Percentiles rank a stretch among this genome's conserved stretches.
These are phyloP conservation scores for Yamadazyma sp. DNA, from an alignment of 805 yeast species.

Conservation along the genomic window DNA sequence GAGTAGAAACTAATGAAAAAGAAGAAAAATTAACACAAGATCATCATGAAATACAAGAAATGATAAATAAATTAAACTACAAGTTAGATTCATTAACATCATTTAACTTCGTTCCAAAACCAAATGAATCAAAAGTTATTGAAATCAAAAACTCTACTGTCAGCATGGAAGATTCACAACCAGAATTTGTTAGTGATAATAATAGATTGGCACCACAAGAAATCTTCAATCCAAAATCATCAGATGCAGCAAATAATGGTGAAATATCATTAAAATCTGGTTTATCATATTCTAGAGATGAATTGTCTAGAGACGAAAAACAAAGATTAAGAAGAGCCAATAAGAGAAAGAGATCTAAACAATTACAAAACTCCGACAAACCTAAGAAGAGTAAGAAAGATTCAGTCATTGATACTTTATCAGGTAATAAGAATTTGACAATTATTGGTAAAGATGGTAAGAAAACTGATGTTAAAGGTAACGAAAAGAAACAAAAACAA, in stretches of 20 bases:
- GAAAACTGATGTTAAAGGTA: constrained; percentile 70
- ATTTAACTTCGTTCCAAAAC: constrained; percentile 93
- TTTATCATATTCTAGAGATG: constrained; percentile 75
- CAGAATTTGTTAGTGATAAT: constrained; percentile 71
- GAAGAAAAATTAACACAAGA: constrained; percentile 66
- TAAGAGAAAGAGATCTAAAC: constrained; percentile 74
- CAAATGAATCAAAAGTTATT: constrained; percentile 66
- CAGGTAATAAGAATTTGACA: constrained; percentile 72
- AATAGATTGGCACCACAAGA: constrained; percentile 93
- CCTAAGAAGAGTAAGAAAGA: constrained; percentile 44
- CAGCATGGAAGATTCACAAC: constrained; percentile 95
- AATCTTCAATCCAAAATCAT: constrained; percentile 58
- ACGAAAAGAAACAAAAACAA: constrained; percentile 43
- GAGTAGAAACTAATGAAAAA: constrained; percentile 42
- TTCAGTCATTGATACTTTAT: constrained; percentile 65
- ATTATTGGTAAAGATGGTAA: constrained; percentile 76
- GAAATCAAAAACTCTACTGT: constrained; percentile 85
- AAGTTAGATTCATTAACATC: constrained; percentile 86
- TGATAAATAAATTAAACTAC: constrained; percentile 61
- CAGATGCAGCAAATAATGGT: constrained; percentile 28
- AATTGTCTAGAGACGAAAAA: constrained; percentile 78
- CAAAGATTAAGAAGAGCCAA: constrained; percentile 82
- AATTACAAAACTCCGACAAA: constrained; percentile 35
- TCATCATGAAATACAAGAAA: constrained; percentile 71
- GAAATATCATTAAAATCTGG: constrained; percentile 77